A percentile compares a stretch with the other conserved stretches of the same genome.
These are phyloP conservation scores for Boletus rubescentipes DNA, from an alignment of 768 basidiomycete species.

Conservation along the genomic window DNA sequence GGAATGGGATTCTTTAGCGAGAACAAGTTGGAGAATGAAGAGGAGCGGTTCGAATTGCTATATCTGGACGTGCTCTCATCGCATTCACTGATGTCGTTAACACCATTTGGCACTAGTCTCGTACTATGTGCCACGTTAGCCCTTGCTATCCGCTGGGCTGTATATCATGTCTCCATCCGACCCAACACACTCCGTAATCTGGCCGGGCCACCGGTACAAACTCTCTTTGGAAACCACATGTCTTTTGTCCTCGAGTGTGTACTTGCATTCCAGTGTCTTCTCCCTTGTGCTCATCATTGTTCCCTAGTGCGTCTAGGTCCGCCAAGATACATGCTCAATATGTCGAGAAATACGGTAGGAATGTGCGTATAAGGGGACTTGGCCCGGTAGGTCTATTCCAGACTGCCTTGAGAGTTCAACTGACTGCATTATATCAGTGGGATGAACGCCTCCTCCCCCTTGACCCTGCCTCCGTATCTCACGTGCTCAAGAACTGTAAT, in stretches of 20 bases:
- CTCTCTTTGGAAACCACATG: constrained; percentile 56
- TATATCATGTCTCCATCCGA: constrained; percentile 28
- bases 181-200: constrained; percentile 50
- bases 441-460: constrained; percentile 78
- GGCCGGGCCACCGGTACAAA: constrained; percentile 57
- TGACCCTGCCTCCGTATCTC: constrained; percentile 71
- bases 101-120: constrained; percentile 6
- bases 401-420: not conserved
- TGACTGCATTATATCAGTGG: constrained; percentile 47
- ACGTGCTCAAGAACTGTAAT: constrained; percentile 70
- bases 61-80: constrained; percentile 6
- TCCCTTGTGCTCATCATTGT: not conserved
- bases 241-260: constrained; percentile 57
- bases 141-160: constrained; percentile 18
- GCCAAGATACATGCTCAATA: constrained; percentile 52
- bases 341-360: constrained; percentile 62
- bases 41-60: not conserved
- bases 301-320: constrained; percentile 52
- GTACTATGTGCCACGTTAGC: constrained; percentile 5
- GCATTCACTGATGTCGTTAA: not conserved
- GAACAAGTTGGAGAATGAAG: too few species aligned
- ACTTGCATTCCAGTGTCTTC: not conserved
- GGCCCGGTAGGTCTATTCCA: constrained; percentile 55
- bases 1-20: not conserved
- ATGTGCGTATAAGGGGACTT: constrained; percentile 65